Percentiles rank a stretch among this genome's conserved stretches.
Evolutionary conservation across 1,139 yeast genomes (phyloP).

Genomic region (Pichia sorboxylosa): DNA sequence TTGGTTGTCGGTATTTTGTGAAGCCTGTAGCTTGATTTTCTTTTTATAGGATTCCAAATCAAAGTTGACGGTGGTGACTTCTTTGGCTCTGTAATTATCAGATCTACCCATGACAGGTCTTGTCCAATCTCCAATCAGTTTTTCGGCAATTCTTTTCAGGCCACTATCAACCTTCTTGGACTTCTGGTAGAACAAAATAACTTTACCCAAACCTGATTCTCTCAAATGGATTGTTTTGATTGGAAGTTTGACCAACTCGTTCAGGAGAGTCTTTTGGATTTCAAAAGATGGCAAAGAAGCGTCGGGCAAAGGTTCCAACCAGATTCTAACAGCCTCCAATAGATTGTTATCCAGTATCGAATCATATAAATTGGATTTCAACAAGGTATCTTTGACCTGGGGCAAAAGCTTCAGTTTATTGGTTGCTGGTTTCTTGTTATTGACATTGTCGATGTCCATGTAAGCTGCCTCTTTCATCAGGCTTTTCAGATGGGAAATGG

Average conservation of each 20-base stretch:
- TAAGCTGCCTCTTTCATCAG: conserved; percentile 92
- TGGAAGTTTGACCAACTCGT: conserved; percentile 66
- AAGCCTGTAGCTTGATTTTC: conserved; percentile 23
- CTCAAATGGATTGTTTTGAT: conserved; percentile 91
- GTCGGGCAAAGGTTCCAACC: conserved; percentile 98
- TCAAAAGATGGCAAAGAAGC: conserved; percentile 95
- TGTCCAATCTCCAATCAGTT: conserved; percentile 93
- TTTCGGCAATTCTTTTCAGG: conserved; percentile 81
- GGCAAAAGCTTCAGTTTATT: conserved; percentile 75
- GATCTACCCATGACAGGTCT: conserved; percentile 94
- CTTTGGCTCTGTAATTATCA: conserved; percentile 85
- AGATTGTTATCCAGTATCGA: conserved; percentile 89
- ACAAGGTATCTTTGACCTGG: conserved; percentile 62
- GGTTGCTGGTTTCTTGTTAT: conserved; percentile 68
- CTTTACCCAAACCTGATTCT: conserved; percentile 91
- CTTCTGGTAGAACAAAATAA: conserved; percentile 85
- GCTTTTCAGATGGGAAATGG: conserved; percentile 68
- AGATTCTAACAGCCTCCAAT: conserved; percentile 84
- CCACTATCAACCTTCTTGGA: conserved; percentile 80
- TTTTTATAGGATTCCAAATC: conserved; percentile 46
- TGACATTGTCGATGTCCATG: conserved; percentile 75
- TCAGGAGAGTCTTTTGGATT: conserved; percentile 79
- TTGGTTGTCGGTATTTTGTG: conserved; percentile 14
- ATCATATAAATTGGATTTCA: conserved; percentile 79
- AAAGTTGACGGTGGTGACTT: conserved; percentile 59